These are phyloP conservation scores for Mrakia blollopis DNA, from an alignment of 768 basidiomycete genomes.

Conservation along the genomic window DNA sequence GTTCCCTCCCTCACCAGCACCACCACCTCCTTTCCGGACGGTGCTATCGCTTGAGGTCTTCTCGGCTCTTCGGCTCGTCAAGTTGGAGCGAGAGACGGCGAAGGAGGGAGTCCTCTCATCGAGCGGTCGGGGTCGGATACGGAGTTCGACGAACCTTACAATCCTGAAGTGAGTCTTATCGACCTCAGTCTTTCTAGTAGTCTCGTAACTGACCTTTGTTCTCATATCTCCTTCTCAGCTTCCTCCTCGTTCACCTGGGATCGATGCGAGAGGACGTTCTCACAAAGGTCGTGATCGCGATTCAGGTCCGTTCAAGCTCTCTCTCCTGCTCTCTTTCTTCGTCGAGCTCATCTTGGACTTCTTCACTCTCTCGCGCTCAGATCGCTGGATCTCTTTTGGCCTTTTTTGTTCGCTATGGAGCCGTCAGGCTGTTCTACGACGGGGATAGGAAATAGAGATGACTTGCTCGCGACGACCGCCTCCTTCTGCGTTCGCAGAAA, in stretches of 20 bases:
- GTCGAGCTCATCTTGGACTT: neutral
- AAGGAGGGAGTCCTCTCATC: no score
- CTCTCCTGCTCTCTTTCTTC: neutral
- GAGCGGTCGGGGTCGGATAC: constrained; percentile 49
- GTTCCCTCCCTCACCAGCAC: constrained; percentile 26
- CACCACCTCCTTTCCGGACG: constrained; percentile 37
- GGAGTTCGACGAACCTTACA: constrained; percentile 79
- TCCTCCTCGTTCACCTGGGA: constrained; percentile 70
- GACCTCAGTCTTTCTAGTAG: neutral
- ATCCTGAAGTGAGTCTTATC: constrained; percentile 58
- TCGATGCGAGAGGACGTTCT: constrained; percentile 80
- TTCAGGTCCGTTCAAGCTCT: constrained; percentile 58
- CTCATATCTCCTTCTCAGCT: constrained; percentile 37
- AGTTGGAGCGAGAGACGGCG: constrained; percentile 46
- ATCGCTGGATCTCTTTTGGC: constrained; percentile 70
- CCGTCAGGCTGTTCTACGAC: constrained; percentile 84
- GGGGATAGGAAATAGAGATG: constrained; percentile 78
- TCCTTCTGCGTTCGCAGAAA: no score
- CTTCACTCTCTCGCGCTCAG: constrained; percentile 44
- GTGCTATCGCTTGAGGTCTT: constrained; percentile 57
- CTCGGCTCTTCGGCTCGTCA: constrained; percentile 60
- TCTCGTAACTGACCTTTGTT: neutral
- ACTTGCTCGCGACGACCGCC: no score
- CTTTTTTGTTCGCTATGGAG: constrained; percentile 81
- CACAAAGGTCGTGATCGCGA: constrained; percentile 63